phyloP scores from a whole-genome alignment of 2,329 filamentous ascomycete genomes.

The Neopestalotiopsis sp. region DNA sequence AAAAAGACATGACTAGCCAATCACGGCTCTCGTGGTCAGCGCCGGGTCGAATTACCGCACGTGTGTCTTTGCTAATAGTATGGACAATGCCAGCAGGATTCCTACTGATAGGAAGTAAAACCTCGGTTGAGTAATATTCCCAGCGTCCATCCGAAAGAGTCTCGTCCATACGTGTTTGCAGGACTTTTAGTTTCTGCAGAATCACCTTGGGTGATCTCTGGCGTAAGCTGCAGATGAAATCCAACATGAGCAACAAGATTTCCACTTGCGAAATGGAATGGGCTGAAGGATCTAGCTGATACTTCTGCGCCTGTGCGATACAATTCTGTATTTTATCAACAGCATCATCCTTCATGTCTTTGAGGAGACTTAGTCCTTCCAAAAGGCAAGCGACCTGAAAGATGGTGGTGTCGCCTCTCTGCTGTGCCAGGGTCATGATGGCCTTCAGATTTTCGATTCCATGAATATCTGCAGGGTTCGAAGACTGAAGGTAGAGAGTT shows the following conservation, averaged over 20 bases:
- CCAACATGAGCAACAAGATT: conserved; percentile 69
- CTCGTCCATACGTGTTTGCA: conserved; percentile 69
- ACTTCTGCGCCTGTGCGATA: conserved; percentile 74
- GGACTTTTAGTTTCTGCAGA: conserved; percentile 62
- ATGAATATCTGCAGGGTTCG: conserved; percentile 64
- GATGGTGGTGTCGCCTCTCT: conserved; percentile 67
- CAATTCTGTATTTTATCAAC: conserved; percentile 75
- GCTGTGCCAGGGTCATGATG: conserved; percentile 64
- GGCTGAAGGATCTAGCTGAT: conserved; percentile 70
- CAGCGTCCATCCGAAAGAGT: conserved; percentile 51
- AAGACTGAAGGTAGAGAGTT: conserved; percentile 68
- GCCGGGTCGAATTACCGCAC: conserved; percentile 57
- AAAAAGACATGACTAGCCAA: conserved; percentile 64
- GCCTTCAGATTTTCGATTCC: conserved; percentile 73
- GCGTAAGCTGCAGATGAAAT: conserved; percentile 72
- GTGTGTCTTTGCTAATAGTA: conserved; percentile 63
- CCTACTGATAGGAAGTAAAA: conserved; percentile 62
- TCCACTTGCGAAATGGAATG: conserved; percentile 68
- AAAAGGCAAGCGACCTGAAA: conserved; percentile 70
- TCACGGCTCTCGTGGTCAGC: conserved; percentile 51
- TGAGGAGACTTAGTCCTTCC: conserved; percentile 73
- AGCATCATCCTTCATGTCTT: conserved; percentile 66
- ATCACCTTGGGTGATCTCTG: conserved; percentile 64
- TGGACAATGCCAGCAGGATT: conserved; percentile 49
- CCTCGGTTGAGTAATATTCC: conserved; percentile 52